phyloP scores from a whole-genome alignment of 2,329 filamentous ascomycete genomes.

The Microdochium bolleyi region DNA sequence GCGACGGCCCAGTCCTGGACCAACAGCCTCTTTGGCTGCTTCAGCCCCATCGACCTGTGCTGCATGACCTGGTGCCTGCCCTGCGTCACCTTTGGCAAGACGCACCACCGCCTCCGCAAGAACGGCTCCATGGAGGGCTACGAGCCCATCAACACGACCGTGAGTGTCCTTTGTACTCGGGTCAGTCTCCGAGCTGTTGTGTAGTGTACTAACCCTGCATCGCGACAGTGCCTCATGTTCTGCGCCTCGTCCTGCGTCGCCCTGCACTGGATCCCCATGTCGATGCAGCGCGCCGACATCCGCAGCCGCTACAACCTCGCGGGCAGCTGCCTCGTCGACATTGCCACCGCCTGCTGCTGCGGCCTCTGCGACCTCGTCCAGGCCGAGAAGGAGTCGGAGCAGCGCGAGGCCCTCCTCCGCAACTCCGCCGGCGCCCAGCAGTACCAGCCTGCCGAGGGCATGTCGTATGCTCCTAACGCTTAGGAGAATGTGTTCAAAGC shows the following conservation, averaged over 20 bases:
- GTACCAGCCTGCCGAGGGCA: neutral
- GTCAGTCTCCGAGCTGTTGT: too few relatives aligned
- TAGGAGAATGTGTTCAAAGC: neutral
- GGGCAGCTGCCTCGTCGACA: slow-evolving; percentile 32
- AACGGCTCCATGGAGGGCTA: slow-evolving; percentile 31
- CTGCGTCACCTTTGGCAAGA: slow-evolving; percentile 40
- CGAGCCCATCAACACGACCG: slow-evolving; percentile 36
- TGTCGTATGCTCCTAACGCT: neutral
- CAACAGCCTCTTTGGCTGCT: slow-evolving; percentile 34
- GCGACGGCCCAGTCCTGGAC: slow-evolving; percentile 27
- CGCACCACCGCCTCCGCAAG: slow-evolving; percentile 32
- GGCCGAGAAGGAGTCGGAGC: slow-evolving; percentile 36
- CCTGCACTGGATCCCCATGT: slow-evolving; percentile 31
- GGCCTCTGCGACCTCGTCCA: slow-evolving; percentile 35
- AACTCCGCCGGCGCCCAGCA: neutral
- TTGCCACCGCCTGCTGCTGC: slow-evolving; percentile 35
- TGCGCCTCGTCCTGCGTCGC: slow-evolving; percentile 30
- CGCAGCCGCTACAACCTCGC: slow-evolving; percentile 35
- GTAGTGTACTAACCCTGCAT: too few relatives aligned
- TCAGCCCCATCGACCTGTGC: slow-evolving; percentile 33
- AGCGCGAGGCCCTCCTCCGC: slow-evolving; percentile 19
- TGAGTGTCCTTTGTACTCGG: slow-evolving; percentile 22
- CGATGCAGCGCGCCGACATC: slow-evolving; percentile 36
- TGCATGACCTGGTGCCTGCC: slow-evolving; percentile 36
- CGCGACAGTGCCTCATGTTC: slow-evolving; percentile 31